phyloP scores from a whole-genome alignment of 805 yeast genomes.

The Cyberlindnera japonica region DNA sequence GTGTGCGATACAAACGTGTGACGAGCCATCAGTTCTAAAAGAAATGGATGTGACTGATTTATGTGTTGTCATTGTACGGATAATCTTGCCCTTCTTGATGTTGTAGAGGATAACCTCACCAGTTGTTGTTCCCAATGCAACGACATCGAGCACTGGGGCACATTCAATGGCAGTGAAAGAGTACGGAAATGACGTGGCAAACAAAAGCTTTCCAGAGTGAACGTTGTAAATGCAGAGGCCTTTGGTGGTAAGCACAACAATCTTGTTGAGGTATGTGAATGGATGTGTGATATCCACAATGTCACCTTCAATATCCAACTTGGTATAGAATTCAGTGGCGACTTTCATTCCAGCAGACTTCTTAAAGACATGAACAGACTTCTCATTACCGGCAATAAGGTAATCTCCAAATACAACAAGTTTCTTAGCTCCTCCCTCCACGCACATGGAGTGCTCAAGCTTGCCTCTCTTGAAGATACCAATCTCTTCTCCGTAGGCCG shows the following conservation, averaged over 20 bases:
- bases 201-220: constrained; percentile 70
- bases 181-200: constrained; percentile 48
- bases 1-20: constrained; percentile 79
- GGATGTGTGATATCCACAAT: constrained; percentile 73
- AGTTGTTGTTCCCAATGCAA: constrained; percentile 69
- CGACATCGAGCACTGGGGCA: constrained; percentile 83
- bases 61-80: constrained; percentile 45
- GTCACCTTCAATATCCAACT: constrained; percentile 61
- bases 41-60: constrained; percentile 56
- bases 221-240: constrained; percentile 65
- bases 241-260: constrained; percentile 74
- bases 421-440: constrained; percentile 41
- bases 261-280: constrained; percentile 88
- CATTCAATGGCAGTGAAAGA: constrained; percentile 67
- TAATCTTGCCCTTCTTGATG: constrained; percentile 55
- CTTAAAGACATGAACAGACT: constrained; percentile 51
- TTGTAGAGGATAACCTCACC: constrained; percentile 70
- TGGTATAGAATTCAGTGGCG: constrained; percentile 64
- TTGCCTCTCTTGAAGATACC: constrained; percentile 84
- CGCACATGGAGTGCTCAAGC: constrained; percentile 39
- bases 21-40: constrained; percentile 86
- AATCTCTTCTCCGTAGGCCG: constrained; percentile 64
- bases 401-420: constrained; percentile 74
- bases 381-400: constrained; percentile 53
- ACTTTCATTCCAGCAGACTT: constrained; percentile 41